Percentiles rank a stretch among this genome's conserved stretches.
These are phyloP conservation scores for Thalassiosira mediterranea DNA, from an alignment of 352 stramenopile species.

Conservation along the genomic window DNA sequence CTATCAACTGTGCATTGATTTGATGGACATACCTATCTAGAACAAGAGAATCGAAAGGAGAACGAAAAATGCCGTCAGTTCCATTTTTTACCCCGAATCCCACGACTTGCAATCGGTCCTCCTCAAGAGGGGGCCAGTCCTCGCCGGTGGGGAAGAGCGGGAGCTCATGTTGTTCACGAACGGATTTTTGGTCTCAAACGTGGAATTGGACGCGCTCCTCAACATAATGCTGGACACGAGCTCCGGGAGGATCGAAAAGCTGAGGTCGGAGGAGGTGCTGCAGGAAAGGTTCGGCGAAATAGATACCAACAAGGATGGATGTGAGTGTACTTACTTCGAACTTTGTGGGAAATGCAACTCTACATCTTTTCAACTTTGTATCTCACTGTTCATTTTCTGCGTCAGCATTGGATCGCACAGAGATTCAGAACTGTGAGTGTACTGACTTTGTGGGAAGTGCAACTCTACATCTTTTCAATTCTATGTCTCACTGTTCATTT, in stretches of 20 bases:
- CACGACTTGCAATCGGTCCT: constrained; percentile 42
- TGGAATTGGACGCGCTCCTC: constrained; percentile 35
- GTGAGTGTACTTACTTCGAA: no score
- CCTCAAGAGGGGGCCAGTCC: constrained; percentile 41
- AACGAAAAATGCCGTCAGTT: constrained; percentile 20
- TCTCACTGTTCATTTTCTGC: no score
- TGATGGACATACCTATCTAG: no score
- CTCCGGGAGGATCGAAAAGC: constrained; percentile 14
- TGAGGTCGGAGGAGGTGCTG: constrained; percentile 9
- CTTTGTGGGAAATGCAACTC: no score
- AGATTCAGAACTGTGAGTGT: no score
- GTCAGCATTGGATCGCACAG: no score
- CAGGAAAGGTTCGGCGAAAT: constrained; percentile 40
- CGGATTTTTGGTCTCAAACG: constrained; percentile 25
- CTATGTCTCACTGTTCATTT: no score
- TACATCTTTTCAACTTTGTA: no score
- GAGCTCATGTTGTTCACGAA: constrained; percentile 50
- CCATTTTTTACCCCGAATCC: constrained; percentile 31
- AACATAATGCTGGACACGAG: constrained; percentile 26
- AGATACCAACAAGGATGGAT: constrained; percentile 39
- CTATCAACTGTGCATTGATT: no score
- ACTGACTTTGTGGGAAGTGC: no score
- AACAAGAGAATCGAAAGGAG: no score
- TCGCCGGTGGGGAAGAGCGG: constrained; percentile 25
- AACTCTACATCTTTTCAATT: no score